Evolutionary conservation across 2,329 filamentous ascomycete species (phyloP).

Genomic region (Fusarium poae): DNA sequence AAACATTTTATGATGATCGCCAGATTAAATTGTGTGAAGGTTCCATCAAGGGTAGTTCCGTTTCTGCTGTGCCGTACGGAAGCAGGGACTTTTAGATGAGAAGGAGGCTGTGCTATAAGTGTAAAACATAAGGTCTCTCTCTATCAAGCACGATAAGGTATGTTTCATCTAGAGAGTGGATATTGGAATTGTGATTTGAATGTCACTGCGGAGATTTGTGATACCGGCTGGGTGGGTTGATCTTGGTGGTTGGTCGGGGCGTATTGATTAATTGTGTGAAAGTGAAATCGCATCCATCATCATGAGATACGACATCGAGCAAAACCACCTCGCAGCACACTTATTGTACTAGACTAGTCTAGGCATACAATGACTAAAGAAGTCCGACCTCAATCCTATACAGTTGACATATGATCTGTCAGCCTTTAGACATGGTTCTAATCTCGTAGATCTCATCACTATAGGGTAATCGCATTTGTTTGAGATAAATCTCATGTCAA

Average conservation of each 20-base stretch:
- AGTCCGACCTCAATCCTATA: background rate
- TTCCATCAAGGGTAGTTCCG: slow-evolving; percentile 20
- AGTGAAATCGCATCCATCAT: background rate
- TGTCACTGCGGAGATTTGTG: slow-evolving; percentile 2
- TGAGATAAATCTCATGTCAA: background rate
- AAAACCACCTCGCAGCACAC: background rate
- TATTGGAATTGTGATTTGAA: slow-evolving; percentile 16
- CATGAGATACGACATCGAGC: background rate
- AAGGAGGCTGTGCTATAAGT: slow-evolving; percentile 22
- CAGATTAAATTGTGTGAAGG: background rate
- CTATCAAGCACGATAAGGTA: background rate
- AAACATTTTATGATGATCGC: background rate
- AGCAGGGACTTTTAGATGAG: slow-evolving; percentile 22
- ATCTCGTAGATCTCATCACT: background rate
- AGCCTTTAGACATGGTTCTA: background rate
- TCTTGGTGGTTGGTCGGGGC: background rate
- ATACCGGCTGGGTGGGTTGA: background rate
- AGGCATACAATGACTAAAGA: background rate
- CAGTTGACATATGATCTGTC: background rate
- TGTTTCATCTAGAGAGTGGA: background rate
- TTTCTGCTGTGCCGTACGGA: slow-evolving; percentile 24
- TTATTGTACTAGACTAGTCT: background rate
- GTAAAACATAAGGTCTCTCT: background rate
- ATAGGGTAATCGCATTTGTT: background rate
- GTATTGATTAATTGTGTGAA: background rate